Evolutionary conservation across 1,284 basidiomycete genomes (phyloP), one percentile per base, ranked within the genome.

Genomic region (Cutaneotrichosporon sp.): DNA sequence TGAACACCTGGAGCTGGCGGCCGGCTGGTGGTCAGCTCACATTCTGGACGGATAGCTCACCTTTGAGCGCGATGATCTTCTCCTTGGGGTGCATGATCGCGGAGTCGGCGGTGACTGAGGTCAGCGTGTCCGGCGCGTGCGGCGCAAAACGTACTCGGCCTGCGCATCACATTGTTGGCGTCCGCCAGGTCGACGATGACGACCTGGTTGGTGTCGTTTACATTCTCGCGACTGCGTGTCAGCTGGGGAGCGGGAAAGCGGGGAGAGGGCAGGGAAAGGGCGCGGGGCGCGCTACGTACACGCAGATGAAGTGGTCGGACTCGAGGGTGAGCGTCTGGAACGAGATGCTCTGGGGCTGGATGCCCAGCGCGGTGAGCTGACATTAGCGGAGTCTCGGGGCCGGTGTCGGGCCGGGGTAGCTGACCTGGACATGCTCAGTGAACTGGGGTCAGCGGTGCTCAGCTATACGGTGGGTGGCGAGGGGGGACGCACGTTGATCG

Each of bases 71-170:
- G 63, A 99, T 87, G 80, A 99, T 94, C 86, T 97, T 98, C 83
- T 97, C 88, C 71, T 87, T 86, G 27, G 93, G 93, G 80, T 98
- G 95, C 95, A 99, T 99, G 75, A 99, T 97, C 67, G 97, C 95
- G 60, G 92, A 95, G 80, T 99, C 97, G 87, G 84, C 97, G 25
- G 92, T 92, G 77, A 99, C 78, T 80, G 62, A 4, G 1, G 59
- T 67, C 55, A 65, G 67, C 55, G 29, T 42, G 27, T 14, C 11
- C 24, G 10, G 14, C 18, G 14, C 36, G 50, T 27, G 20, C 33
- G n/a, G 13, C 51, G 27, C 29, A 14, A 5, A 6, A 67, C 77
- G 63, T 62, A 80, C 78, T 99, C 62, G 97, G 97, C 76, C 97
- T 85, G 70, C 97, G 88, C 69, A 98, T 88, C 71, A 97, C 89